Evolutionary conservation across 140 eudicot species (phyloP).

Genomic region (Ambrosia hybrid): DNA sequence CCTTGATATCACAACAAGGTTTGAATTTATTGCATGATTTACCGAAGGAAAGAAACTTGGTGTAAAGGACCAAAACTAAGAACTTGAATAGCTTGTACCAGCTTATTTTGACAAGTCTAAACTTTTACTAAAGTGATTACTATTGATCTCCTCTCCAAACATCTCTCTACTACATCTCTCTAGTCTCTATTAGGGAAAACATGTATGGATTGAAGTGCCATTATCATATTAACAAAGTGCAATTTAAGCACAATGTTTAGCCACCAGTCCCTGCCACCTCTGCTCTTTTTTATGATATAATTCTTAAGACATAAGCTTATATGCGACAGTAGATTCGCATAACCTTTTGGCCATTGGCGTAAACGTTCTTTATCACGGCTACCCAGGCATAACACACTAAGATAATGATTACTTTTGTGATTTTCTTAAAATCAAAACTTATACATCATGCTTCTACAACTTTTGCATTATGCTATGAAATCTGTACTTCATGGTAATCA

Average conservation of each 20-base stretch:
- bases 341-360: background rate
- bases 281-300: too few relatives aligned
- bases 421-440: slow-evolving; percentile 12
- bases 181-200: background rate
- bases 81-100: background rate
- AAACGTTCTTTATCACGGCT: background rate
- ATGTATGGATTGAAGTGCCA: background rate
- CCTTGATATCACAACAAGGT: background rate
- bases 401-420: background rate
- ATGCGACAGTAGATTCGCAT: too few relatives aligned
- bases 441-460: slow-evolving; percentile 16
- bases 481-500: background rate
- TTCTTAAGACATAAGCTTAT: too few relatives aligned
- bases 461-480: background rate
- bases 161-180: too few relatives aligned
- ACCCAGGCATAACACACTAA: background rate
- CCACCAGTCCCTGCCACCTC: background rate
- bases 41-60: background rate
- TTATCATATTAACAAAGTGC: too few relatives aligned
- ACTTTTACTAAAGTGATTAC: background rate
- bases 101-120: background rate
- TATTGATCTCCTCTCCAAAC: background rate
- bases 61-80: background rate
- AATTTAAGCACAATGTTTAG: background rate
- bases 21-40: background rate